These are phyloP conservation scores for Colletotrichum filicis DNA, from an alignment of 2,329 filamentous ascomycete genomes.

Conservation along the genomic window DNA sequence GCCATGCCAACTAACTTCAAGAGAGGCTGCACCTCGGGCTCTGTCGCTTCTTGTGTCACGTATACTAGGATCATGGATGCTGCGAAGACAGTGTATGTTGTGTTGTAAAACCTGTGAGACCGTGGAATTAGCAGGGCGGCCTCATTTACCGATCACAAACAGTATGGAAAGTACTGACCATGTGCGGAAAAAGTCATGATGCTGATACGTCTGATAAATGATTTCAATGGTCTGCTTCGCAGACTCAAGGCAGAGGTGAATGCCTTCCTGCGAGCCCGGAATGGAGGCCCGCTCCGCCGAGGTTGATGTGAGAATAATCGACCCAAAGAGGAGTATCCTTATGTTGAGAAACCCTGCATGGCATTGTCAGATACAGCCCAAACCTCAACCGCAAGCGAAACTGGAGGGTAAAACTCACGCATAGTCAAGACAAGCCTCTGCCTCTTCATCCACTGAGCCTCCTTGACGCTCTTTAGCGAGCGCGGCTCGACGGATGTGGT, in stretches of 20 bases:
- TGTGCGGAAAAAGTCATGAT: conserved; percentile 44
- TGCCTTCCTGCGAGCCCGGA: conserved; percentile 34
- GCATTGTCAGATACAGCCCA: neutral
- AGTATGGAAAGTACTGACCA: conserved; percentile 34
- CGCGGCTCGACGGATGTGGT: conserved; percentile 24
- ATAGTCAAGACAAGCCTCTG: conserved; percentile 41
- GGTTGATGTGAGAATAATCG: conserved; percentile 38
- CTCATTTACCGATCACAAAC: rapidly evolving
- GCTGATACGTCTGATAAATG: conserved; percentile 42
- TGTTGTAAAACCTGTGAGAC: conserved; percentile 43
- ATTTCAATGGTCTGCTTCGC: conserved; percentile 43
- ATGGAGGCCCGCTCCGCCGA: conserved; percentile 36
- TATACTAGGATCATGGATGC: conserved; percentile 44
- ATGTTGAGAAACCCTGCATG: conserved; percentile 41
- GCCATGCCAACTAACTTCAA: conserved; percentile 39
- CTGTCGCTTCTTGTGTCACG: conserved; percentile 38
- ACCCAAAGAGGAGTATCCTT: conserved; percentile 42
- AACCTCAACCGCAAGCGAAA: neutral
- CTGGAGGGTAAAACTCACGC: conserved; percentile 21
- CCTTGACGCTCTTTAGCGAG: conserved; percentile 34
- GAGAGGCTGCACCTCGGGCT: conserved; percentile 35
- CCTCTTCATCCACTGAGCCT: conserved; percentile 42
- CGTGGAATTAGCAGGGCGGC: neutral
- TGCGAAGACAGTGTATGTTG: conserved; percentile 43
- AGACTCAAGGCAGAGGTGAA: conserved; percentile 40